Percentiles rank a stretch among this genome's conserved stretches.
phyloP scores from a whole-genome alignment of 1,139 yeast species.

The Candida glucosophila region DNA sequence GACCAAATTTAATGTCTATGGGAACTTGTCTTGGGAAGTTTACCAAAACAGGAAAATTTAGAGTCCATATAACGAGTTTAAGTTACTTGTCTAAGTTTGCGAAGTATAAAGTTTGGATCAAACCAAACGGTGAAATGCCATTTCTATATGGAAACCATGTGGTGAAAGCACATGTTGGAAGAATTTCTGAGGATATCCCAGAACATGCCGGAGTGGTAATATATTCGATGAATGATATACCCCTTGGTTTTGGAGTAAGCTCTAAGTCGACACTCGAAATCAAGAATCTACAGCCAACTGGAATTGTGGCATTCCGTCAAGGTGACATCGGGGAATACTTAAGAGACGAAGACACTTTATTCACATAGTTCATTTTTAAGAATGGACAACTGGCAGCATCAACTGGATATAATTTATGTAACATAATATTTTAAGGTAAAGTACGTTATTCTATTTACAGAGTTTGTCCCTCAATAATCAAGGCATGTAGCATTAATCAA shows the following conservation, averaged over 20 bases:
- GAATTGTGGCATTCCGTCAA: slow-evolving; percentile 91
- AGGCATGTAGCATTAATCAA: slow-evolving; percentile 38
- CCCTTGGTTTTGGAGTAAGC: slow-evolving; percentile 92
- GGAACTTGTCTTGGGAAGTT: slow-evolving; percentile 94
- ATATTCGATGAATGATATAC: slow-evolving; percentile 85
- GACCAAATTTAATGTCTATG: slow-evolving; percentile 83
- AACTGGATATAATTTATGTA: no score
- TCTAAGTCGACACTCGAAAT: slow-evolving; percentile 91
- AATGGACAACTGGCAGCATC: no score
- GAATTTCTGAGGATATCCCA: slow-evolving; percentile 95
- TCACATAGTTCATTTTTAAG: no score
- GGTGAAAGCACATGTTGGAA: slow-evolving; percentile 91
- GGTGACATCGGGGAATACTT: slow-evolving; percentile 97
- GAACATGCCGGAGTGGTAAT: slow-evolving; percentile 96
- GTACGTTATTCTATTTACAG: slow-evolving; percentile 7
- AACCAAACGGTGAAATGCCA: slow-evolving; percentile 97
- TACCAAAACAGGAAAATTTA: slow-evolving; percentile 94
- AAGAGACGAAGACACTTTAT: slow-evolving; percentile 95
- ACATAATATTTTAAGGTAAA: no score
- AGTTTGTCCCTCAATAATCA: no score
- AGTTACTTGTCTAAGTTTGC: slow-evolving; percentile 80
- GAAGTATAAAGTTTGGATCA: slow-evolving; percentile 92
- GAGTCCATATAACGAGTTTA: slow-evolving; percentile 88
- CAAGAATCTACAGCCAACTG: slow-evolving; percentile 83
- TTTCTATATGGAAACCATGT: slow-evolving; percentile 94